These are phyloP conservation scores for Backusella morwellensis DNA, from an alignment of 192 early-diverging fungal genomes.

Conservation along the genomic window DNA sequence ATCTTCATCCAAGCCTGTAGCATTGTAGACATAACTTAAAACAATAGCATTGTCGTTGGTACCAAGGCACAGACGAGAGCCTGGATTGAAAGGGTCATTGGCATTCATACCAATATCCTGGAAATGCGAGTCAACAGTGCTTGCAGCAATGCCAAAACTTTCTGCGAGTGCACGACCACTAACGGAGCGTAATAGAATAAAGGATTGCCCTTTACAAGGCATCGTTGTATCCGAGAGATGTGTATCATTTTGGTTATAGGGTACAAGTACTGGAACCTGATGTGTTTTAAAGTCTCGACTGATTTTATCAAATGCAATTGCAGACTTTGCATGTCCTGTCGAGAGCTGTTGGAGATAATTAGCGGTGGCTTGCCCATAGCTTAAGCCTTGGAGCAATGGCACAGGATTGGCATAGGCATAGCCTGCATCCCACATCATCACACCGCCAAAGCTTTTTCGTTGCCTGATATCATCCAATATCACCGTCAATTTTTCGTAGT, in stretches of 20 bases:
- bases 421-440: conserved; percentile 58
- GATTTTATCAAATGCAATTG: conserved; percentile 2
- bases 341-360: conserved; percentile 15
- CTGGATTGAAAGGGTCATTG: conserved; percentile 11
- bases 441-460: conserved; percentile 59
- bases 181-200: conserved; percentile 11
- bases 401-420: conserved; percentile 23
- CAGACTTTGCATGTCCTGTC: not conserved
- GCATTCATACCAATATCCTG: conserved; percentile 8
- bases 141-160: conserved; percentile 15
- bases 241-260: not conserved
- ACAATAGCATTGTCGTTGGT: not conserved
- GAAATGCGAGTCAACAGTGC: not conserved
- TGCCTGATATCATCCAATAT: conserved; percentile 28
- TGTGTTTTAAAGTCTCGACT: not conserved
- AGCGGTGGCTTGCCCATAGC: conserved; percentile 17
- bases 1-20: not conserved
- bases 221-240: not conserved
- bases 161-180: conserved; percentile 5
- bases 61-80: conserved; percentile 13
- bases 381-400: conserved; percentile 3
- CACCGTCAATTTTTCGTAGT: conserved; percentile 25
- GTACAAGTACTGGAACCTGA: conserved; percentile 2
- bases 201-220: conserved; percentile 15
- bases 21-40: conserved; percentile 15